Evolutionary conservation across 169 alveolate genomes (phyloP), one percentile per base, ranked within the genome.

Genomic region (Neospora caninum): DNA sequence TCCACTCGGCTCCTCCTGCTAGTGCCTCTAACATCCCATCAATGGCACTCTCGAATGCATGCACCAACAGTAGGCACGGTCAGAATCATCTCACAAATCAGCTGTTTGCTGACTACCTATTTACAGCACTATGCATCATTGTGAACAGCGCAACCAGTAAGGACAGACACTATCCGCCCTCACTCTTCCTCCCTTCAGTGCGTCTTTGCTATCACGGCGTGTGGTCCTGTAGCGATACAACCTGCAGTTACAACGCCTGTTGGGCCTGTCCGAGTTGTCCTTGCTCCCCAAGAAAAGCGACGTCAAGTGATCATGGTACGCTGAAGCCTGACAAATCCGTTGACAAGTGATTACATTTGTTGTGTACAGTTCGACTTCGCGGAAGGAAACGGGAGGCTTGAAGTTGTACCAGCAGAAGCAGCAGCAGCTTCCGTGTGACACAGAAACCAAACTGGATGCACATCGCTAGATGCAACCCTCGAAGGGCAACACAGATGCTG

Each of bases 11-110:
- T 6, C 87, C 87, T 78, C 87, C 87, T 38, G 41, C 87, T 34
- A 45, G 87, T 20, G 87, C 87, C 27, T 42, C 87, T 22, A 78
- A 29, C 87, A 39, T 78, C 53, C 87, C 87, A 0, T 78, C 87
- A 39, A 78, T 78, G 87, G 87, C 87, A 39, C 45, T 78, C 29
- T 38, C 87, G 45, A 78, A 78, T 78, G 87, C 87, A 34, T 78
- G 87, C 43, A 78, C 87, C 25, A 78, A 78, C 43, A 78, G 87
- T 78, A 39, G n/a, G 87, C 27, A 78, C 45, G 53, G 53, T 22
- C 87, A 0, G 45, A 18, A 31, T 16, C 45, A 29, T 9, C 53
- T 34, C 87, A 78, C 58, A 22, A 49, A 49, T 22, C 58, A 0
- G 58, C 0, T 49, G 58, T 49, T 49, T 49, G 27, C 58, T 49